phyloP scores from a whole-genome alignment of 1,284 basidiomycete species.

The Cryptococcus sp. region DNA sequence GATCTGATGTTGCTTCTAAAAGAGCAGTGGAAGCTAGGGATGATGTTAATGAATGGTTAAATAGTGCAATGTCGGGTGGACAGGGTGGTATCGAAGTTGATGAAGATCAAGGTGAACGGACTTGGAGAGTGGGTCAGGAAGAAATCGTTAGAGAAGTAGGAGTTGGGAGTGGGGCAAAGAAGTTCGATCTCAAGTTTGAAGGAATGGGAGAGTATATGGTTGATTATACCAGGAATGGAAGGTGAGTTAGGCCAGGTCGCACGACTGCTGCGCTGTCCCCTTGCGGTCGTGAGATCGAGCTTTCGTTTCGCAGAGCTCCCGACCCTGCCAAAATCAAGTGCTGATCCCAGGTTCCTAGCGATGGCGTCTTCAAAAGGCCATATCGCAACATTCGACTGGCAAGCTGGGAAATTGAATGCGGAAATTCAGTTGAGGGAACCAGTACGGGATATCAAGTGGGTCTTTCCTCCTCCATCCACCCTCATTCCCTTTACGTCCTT shows the following conservation, averaged over 20 bases:
- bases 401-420: conserved; percentile 76
- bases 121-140: conserved; percentile 79
- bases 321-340: no score
- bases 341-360: conserved; percentile 64
- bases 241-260: conserved; percentile 61
- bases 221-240: conserved; percentile 85
- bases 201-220: conserved; percentile 64
- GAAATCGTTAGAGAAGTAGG: conserved; percentile 71
- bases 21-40: conserved; percentile 35
- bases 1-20: conserved; percentile 52
- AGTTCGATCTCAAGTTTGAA: conserved; percentile 76
- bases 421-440: conserved; percentile 86
- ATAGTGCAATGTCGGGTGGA: conserved; percentile 31
- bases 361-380: conserved; percentile 79
- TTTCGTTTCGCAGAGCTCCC: conserved; percentile 4
- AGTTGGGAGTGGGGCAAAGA: conserved; percentile 65
- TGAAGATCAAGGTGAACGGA: conserved; percentile 58
- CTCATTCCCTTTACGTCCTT: no score
- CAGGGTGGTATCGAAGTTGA: conserved; percentile 46
- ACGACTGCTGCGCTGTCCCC: no score
- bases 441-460: conserved; percentile 80
- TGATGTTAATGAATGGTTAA: conserved; percentile 47
- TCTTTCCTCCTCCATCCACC: background rate
- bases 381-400: conserved; percentile 94
- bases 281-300: no score